Evolutionary conservation across 1,284 basidiomycete genomes (phyloP).

Genomic region (Fistulinella staudtii): DNA sequence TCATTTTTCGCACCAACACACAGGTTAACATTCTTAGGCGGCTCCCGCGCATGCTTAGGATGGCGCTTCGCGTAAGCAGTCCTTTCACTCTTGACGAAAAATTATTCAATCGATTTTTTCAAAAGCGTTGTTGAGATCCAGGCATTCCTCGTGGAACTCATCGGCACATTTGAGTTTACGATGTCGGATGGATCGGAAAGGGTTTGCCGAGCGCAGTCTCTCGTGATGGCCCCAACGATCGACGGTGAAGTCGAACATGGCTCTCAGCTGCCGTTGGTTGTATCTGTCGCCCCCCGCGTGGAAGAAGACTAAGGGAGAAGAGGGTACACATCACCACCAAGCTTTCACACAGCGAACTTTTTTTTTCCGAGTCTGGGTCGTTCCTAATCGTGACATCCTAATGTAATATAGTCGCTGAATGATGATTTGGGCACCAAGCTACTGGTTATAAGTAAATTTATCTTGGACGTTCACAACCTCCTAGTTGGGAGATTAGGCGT

Average conservation of each 20-base stretch:
- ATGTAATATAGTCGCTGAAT: too few relatives aligned
- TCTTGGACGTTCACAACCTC: too few relatives aligned
- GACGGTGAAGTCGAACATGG: slow-evolving; percentile 44
- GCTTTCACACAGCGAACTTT: too few relatives aligned
- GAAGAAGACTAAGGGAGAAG: slow-evolving; percentile 22
- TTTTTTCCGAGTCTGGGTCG: too few relatives aligned
- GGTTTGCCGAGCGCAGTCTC: slow-evolving; percentile 39
- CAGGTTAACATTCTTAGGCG: slow-evolving; percentile 45
- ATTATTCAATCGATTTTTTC: not conserved
- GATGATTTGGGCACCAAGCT: not conserved
- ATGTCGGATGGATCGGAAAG: slow-evolving; percentile 36
- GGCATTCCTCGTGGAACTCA: slow-evolving; percentile 45
- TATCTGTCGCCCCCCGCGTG: slow-evolving; percentile 38
- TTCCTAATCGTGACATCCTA: too few relatives aligned
- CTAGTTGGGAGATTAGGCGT: slow-evolving; percentile 10
- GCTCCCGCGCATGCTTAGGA: slow-evolving; percentile 41
- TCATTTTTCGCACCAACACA: not conserved
- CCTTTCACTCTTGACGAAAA: not conserved
- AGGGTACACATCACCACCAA: not conserved
- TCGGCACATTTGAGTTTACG: slow-evolving; percentile 47
- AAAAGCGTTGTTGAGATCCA: slow-evolving; percentile 46
- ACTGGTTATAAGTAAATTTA: not conserved
- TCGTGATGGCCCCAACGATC: slow-evolving; percentile 45
- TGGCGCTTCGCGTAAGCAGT: slow-evolving; percentile 44
- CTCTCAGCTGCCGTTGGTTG: slow-evolving; percentile 46